Conservation (phyloP, 768 basidiomycete species). For the Pisolithus orientalis region DNA sequence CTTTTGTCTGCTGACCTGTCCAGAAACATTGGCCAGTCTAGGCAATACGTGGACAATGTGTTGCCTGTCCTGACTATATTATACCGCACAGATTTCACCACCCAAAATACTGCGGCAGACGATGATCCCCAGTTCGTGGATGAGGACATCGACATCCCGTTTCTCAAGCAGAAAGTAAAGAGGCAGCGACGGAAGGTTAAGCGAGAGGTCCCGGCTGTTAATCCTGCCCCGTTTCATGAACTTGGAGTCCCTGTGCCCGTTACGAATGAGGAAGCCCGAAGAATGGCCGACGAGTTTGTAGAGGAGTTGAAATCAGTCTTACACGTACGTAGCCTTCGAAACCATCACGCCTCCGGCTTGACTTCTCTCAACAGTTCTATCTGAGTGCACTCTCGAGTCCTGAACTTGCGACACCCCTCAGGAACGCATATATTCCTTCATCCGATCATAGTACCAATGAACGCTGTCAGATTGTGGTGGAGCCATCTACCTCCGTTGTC, state of each 20-base stretch:
- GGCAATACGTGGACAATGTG: conserved; percentile 18
- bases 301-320: conserved; percentile 21
- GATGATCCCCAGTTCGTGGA: not conserved
- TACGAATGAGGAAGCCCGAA: conserved; percentile 12
- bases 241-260: conserved; percentile 24
- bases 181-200: conserved; percentile 15
- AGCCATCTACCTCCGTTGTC: not conserved
- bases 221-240: conserved; percentile 25
- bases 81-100: conserved; percentile 8
- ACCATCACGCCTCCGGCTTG: not conserved
- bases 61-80: conserved; percentile 15
- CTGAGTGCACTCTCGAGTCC: conserved; percentile 16
- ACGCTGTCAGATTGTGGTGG: not conserved
- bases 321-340: conserved; percentile 15
- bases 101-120: not conserved
- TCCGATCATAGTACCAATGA: not conserved
- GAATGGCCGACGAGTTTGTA: conserved; percentile 12
- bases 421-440: conserved; percentile 6
- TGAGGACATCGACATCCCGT: conserved; percentile 1
- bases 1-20: conserved; percentile 7
- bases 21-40: conserved; percentile 13
- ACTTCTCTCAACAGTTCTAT: conserved; percentile 14
- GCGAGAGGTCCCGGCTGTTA: conserved; percentile 9
- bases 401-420: conserved; percentile 6
- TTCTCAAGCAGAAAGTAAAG: conserved; percentile 23